Conservation (phyloP, 768 basidiomycete genomes). For the Tricholoma sp. region DNA sequence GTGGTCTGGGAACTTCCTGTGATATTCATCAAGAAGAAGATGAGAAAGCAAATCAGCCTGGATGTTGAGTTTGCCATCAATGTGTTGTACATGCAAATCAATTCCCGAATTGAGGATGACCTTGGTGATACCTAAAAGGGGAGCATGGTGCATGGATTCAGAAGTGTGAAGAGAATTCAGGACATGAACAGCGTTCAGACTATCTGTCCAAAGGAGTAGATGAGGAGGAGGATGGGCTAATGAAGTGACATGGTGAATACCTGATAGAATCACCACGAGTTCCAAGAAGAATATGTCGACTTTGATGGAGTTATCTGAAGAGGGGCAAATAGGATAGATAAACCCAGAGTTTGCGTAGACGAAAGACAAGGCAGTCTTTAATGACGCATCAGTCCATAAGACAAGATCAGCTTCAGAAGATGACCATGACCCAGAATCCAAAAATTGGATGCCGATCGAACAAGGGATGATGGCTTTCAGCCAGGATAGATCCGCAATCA, state of each 20-base stretch:
- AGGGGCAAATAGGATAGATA: not conserved
- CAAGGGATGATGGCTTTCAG: no score
- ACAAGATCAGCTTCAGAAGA: not conserved
- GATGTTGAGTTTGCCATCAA: no score
- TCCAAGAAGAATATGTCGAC: not conserved
- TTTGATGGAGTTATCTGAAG: not conserved
- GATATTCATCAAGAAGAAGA: no score
- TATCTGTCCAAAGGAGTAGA: not conserved
- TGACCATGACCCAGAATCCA: no score
- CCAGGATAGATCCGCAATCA: not conserved
- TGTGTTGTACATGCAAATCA: no score
- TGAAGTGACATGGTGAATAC: not conserved
- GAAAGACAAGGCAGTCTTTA: not conserved
- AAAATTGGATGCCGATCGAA: no score
- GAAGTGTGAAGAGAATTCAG: constrained; percentile 6
- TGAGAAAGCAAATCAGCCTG: no score
- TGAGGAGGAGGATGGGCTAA: not conserved
- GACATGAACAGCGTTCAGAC: not conserved
- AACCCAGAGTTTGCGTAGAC: not conserved
- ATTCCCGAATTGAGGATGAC: constrained; percentile 2
- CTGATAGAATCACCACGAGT: not conserved
- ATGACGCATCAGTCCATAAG: constrained; percentile 16
- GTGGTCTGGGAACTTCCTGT: no score
- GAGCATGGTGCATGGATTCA: not conserved
- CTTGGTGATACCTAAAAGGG: not conserved